Base-by-base conservation (phyloP, 371 early-diverging fungal genomes). In the Mortierella sp. region DNA sequence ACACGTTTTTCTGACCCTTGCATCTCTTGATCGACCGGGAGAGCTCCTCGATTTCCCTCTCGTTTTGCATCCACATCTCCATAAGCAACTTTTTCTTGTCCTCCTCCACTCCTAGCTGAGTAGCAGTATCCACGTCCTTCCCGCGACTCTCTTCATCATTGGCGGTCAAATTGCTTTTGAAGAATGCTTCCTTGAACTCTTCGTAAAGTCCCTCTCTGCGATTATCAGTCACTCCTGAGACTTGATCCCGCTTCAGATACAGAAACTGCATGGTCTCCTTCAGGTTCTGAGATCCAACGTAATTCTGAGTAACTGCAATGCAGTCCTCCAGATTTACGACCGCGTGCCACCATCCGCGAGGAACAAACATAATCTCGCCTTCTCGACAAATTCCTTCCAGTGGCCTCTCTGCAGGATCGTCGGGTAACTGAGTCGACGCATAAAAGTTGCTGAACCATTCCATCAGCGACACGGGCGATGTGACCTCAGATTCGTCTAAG, bases 331-430 rank as follows among this genome's bases (percentile, higher is more conserved):
- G 69, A 60, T 92, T 92, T 56, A 92, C 83, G 27, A 92, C 90
- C 24, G 80, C 73, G 76, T 92, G 92, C 90, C 90, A 92, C 92
- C 92, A 92, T 56, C 90, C 91, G 42, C 80, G 60, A 4, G 92
- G 92, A 2, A 92, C 89, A 78, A 86, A 90, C 63, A 90, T 80
- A 48, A 90, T 60, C 60, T 92, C 92, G 17, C 91, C 90, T 8
- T 83, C 83, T 15, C 82, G 64, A 67, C 89, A 88, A 3, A 89
- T 79, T 28, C 86, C 82, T 64, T 90, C 89, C 23, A 87, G 46
- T 2, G 87, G 86, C 26, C 64, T 66, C 1, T 71, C 31, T 30
- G 76, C 44, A 21, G 65, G 59, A n/a, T 60, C 66, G 37, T 75
- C 78, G 0, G 78, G 62, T 37, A 70, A 50, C 32, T 78, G 60